Percentiles rank a stretch among this genome's conserved stretches.
phyloP scores from a whole-genome alignment of 305 asterid genomes.

The Fraxinus paxiana region DNA sequence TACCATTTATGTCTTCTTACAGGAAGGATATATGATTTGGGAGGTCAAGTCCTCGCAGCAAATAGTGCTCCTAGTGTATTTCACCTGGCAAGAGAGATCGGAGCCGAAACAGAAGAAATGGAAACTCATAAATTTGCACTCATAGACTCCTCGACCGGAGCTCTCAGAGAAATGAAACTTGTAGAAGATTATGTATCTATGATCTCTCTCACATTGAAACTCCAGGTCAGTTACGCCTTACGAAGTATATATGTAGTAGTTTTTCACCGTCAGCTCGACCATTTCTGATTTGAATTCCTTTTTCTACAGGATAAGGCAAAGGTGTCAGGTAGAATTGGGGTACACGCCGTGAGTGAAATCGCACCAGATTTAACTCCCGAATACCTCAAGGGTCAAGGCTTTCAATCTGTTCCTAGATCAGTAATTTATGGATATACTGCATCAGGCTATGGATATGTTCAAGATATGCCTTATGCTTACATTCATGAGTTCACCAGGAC shows the following conservation, averaged over 20 bases:
- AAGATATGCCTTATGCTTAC: slow-evolving; percentile 78
- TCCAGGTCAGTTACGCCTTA: slow-evolving; percentile 49
- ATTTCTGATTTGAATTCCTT: neutral
- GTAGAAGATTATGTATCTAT: slow-evolving; percentile 73
- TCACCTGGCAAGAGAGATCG: slow-evolving; percentile 63
- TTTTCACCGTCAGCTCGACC: neutral
- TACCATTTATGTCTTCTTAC: slow-evolving; percentile 17
- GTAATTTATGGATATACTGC: slow-evolving; percentile 80
- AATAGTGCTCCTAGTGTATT: slow-evolving; percentile 79
- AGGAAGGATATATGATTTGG: slow-evolving; percentile 77
- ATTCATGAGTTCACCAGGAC: slow-evolving; percentile 77
- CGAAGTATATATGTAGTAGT: neutral
- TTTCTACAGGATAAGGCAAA: slow-evolving; percentile 60
- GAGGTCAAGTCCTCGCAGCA: slow-evolving; percentile 89
- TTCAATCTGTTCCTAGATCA: slow-evolving; percentile 62
- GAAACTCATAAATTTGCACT: slow-evolving; percentile 66
- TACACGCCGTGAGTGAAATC: slow-evolving; percentile 59
- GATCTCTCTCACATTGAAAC: slow-evolving; percentile 66
- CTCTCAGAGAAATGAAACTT: slow-evolving; percentile 52
- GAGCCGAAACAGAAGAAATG: slow-evolving; percentile 69
- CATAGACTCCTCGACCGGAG: slow-evolving; percentile 57
- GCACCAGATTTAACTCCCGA: slow-evolving; percentile 62
- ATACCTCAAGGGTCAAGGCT: slow-evolving; percentile 52
- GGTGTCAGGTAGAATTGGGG: slow-evolving; percentile 58
- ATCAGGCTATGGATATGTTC: slow-evolving; percentile 75